Percentiles rank a stretch among this genome's conserved stretches.
These are phyloP conservation scores for Yamadazyma tumulicola DNA, from an alignment of 805 yeast genomes.

Conservation along the genomic window DNA sequence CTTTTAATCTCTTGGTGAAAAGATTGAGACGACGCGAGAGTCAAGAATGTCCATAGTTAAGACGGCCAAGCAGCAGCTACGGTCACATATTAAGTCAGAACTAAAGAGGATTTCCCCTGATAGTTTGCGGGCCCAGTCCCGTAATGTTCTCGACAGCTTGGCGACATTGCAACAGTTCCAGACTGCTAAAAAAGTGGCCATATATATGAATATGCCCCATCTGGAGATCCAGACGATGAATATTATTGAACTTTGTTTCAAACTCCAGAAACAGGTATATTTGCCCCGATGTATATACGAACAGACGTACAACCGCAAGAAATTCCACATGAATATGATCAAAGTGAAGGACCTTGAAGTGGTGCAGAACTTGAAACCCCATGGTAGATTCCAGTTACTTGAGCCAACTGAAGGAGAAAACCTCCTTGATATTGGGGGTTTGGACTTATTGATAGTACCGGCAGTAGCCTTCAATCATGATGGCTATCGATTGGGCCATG, in stretches of 20 bases:
- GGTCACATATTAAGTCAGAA: conserved; percentile 21
- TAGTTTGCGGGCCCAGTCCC: conserved; percentile 23
- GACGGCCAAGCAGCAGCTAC: conserved; percentile 22
- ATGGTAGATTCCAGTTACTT: conserved; percentile 61
- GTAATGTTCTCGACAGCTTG: conserved; percentile 17
- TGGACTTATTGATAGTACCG: conserved; percentile 78
- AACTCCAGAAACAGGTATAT: conserved; percentile 48
- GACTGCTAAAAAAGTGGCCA: conserved; percentile 49
- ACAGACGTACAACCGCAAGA: conserved; percentile 27
- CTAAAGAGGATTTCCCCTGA: conserved; percentile 16
- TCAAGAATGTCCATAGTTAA: too few species aligned
- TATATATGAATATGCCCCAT: conserved; percentile 74
- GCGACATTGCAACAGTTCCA: conserved; percentile 32
- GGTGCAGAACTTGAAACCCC: conserved; percentile 51
- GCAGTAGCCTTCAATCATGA: conserved; percentile 71
- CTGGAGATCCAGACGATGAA: conserved; percentile 63
- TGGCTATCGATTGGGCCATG: conserved; percentile 76
- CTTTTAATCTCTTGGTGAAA: not conserved
- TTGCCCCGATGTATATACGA: conserved; percentile 51
- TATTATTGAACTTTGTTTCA: conserved; percentile 52
- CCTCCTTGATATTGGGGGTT: conserved; percentile 19
- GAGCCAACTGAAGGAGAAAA: conserved; percentile 56
- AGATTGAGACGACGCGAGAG: not conserved
- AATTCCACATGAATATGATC: conserved; percentile 53
- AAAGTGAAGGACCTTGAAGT: conserved; percentile 39